These are phyloP conservation scores for Trichoderma semiorbis DNA, from an alignment of 2,329 filamentous ascomycete genomes.

Conservation along the genomic window DNA sequence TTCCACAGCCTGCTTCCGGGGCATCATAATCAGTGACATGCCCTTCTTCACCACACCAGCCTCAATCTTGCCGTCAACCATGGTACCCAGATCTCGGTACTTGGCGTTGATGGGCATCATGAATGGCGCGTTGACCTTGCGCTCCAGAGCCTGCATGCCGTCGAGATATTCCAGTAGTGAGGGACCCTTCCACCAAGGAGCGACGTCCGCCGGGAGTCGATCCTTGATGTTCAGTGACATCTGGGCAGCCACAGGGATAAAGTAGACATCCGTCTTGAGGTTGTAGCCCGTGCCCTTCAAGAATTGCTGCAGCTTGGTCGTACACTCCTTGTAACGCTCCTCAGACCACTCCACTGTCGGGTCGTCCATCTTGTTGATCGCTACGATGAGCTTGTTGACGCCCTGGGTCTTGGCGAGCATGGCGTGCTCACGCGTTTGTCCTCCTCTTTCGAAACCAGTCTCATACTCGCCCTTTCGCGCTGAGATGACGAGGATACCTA, in stretches of 20 bases:
- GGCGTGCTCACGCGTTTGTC: slow-evolving; percentile 95
- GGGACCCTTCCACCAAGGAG: slow-evolving; percentile 83
- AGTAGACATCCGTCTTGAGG: slow-evolving; percentile 85
- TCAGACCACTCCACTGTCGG: slow-evolving; percentile 94
- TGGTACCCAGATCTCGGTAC: slow-evolving; percentile 95
- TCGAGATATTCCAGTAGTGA: slow-evolving; percentile 96
- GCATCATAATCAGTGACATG: slow-evolving; percentile 87
- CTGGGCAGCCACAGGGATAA: slow-evolving; percentile 96
- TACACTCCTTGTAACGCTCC: slow-evolving; percentile 89
- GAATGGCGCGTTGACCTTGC: slow-evolving; percentile 95
- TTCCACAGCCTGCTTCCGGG: slow-evolving; percentile 77
- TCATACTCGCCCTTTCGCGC: slow-evolving; percentile 98
- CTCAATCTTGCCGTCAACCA: slow-evolving; percentile 97
- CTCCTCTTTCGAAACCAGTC: slow-evolving; percentile 93
- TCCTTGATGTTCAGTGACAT: slow-evolving; percentile 83
- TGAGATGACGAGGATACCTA: slow-evolving; percentile 93
- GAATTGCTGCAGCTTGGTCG: slow-evolving; percentile 80
- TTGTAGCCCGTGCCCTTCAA: slow-evolving; percentile 93
- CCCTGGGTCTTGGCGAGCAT: slow-evolving; percentile 97
- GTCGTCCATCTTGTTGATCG: slow-evolving; percentile 99
- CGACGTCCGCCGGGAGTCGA: slow-evolving; percentile 70
- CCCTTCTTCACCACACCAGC: slow-evolving; percentile 91
- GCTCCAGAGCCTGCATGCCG: slow-evolving; percentile 84
- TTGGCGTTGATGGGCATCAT: slow-evolving; percentile 99
- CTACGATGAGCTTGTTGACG: slow-evolving; percentile 93